These are phyloP conservation scores for Elaeis oleifera DNA, from an alignment of 202 grass and related monocot genomes.

Conservation along the genomic window DNA sequence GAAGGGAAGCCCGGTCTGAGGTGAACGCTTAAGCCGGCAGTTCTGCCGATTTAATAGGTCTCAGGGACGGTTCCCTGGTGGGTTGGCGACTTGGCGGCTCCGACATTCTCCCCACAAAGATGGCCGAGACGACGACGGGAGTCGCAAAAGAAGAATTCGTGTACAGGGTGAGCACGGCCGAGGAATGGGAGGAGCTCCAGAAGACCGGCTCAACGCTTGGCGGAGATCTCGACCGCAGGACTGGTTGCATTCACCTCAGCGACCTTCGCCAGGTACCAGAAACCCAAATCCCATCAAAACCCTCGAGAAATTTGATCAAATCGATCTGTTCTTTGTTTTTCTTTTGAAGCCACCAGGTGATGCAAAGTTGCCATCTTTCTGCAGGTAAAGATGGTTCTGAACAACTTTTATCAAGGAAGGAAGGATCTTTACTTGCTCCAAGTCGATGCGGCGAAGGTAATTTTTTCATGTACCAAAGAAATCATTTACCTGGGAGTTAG, in stretches of 20 bases:
- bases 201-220: constrained; percentile 35
- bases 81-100: too few species aligned
- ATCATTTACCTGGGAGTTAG: too few species aligned
- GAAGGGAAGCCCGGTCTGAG: too few species aligned
- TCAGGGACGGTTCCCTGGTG: too few species aligned
- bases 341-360: not conserved
- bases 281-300: too few species aligned
- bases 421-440: constrained; percentile 66
- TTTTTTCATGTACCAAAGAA: not conserved
- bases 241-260: constrained; percentile 70
- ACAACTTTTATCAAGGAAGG: constrained; percentile 46
- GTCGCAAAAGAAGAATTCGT: constrained; percentile 27
- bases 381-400: constrained; percentile 70
- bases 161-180: constrained; percentile 43
- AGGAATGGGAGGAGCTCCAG: constrained; percentile 56
- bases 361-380: constrained; percentile 18
- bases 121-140: too few species aligned
- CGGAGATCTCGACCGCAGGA: constrained; percentile 49
- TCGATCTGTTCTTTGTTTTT: not conserved
- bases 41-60: too few species aligned
- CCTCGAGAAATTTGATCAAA: too few species aligned
- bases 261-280: constrained; percentile 41
- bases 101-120: too few species aligned
- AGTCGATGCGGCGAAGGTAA: constrained; percentile 55
- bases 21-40: too few species aligned